Evolutionary conservation across 208 protist genomes (phyloP), one percentile per base, ranked within the genome.

Genomic region (Balamuthia mandrillaris): DNA sequence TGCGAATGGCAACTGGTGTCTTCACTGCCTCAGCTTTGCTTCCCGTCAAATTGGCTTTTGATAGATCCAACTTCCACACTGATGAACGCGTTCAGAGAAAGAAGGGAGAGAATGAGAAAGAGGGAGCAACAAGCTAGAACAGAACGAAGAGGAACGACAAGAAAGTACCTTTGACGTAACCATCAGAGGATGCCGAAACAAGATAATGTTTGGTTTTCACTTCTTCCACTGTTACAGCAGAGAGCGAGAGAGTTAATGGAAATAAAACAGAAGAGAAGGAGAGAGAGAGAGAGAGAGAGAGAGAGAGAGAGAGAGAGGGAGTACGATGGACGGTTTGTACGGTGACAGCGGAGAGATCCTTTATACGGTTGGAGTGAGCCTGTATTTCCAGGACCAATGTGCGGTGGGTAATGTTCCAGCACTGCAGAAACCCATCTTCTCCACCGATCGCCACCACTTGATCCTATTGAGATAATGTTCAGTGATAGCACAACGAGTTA

Each of bases 361-460:
- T 37, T 21, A 75, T 31, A 10, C 65, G 65, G 24, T 37, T 6
- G 41, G 45, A 54, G 42, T 75, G 65, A 24, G 41, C 65, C 9
- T 54, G 9, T 37, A 75, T n/a, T 24, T 75, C n/a, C 41, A 54
- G 65, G 24, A 44, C 52, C 65, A 75, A 31, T 27, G 45, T 24
- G 41, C 65, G 41, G 27, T 37, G 45, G 27, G 12, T 21, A 16
- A 75, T 51, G 41, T 75, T 44, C 33, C 39, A 75, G n/a, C n/a
- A 2, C 21, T 75, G 65, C 14, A 75, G 65, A 27, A 75, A 45
- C 1, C 65, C 65, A 24, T 75, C 65, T 44, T 75, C 65, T n/a
- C 65, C 45, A 18, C 65, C 65, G 2, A 75, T 37, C 39, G 65
- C 65, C 18, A 75, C 65, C 65, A 75, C 65, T 75, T 75, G n/a